A percentile compares a stretch with the other conserved stretches of the same genome.
Evolutionary conservation across 169 alveolate species (phyloP).

Genomic region (Plasmodium fragile): DNA sequence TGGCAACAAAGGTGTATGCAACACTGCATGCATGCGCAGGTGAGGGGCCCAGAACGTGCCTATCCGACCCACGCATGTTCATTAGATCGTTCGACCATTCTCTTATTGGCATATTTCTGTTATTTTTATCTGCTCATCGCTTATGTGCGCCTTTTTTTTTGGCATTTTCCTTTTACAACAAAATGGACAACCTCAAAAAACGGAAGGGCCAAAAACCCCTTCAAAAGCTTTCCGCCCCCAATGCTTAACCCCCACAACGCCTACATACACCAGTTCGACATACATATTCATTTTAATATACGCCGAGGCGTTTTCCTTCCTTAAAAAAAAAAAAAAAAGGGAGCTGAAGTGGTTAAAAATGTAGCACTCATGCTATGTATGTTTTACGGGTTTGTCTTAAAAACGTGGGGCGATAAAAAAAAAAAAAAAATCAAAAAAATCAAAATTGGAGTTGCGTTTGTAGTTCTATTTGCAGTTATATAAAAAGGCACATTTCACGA

Average conservation of each 20-base stretch:
- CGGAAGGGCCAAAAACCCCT: background rate
- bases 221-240: background rate
- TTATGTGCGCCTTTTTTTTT: background rate
- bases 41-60: background rate
- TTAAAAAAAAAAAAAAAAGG: background rate
- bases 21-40: background rate
- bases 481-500: background rate
- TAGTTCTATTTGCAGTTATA: background rate
- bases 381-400: background rate
- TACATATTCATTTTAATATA: background rate
- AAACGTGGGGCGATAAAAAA: background rate
- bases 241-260: background rate
- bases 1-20: background rate
- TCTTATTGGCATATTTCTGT: no score
- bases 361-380: background rate
- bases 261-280: background rate
- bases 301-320: background rate
- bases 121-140: background rate
- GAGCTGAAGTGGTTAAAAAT: background rate
- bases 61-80: background rate
- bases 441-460: background rate
- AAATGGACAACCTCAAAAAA: background rate
- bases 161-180: background rate
- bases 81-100: background rate
- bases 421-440: constrained; percentile 1